Base-by-base conservation (phyloP, 2,329 filamentous ascomycete genomes). In the Talaromyces sp. region DNA sequence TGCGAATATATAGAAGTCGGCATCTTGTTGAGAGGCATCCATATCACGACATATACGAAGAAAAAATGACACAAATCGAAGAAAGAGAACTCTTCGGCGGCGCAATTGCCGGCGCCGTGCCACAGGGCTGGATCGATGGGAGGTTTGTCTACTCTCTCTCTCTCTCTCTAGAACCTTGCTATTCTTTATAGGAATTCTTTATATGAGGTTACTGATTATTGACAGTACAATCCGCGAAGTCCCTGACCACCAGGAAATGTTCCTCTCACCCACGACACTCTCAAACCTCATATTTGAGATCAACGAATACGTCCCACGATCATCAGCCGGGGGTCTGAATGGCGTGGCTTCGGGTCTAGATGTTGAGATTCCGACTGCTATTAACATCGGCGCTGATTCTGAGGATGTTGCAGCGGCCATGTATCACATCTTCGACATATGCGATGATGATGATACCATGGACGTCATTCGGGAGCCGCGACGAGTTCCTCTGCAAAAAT, bases 271-370 rank as follows among this genome's bases (percentile, higher is more conserved):
- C 69, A 85, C 90, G 68, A 93, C 92, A 59, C 93, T 93, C 77
- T 92, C 91, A 3, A 93, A 87, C 79, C 88, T 97, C 75, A 93
- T 97, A 71, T 86, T 97, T 77, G 94, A 98, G 73, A 92, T 98
- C 73, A 90, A 91, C 63, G 90, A 97, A 81, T 90, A 91, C 64
- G 89, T 96, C 24, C 85, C 73, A 2, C 61, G 68, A 33, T 68
- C 35, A 13, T 58, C 56, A 58, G 14, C 19, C 3, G 70, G 74
- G 27, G 73, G 73, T 7, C 69, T 72, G 33, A 65, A 70, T 63
- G 67, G 66, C 27, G 66, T 69, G 68, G 54, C 56, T 49, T 33
- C 63, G 13, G 37, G 45, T 7, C 3, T 45, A 47, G 58, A 61
- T 0, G 16, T 65, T 24, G 52, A 49, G 10, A 7, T 59, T 2